Base-by-base conservation (phyloP, 257 asterid species). In the Nemophila menziesii region DNA sequence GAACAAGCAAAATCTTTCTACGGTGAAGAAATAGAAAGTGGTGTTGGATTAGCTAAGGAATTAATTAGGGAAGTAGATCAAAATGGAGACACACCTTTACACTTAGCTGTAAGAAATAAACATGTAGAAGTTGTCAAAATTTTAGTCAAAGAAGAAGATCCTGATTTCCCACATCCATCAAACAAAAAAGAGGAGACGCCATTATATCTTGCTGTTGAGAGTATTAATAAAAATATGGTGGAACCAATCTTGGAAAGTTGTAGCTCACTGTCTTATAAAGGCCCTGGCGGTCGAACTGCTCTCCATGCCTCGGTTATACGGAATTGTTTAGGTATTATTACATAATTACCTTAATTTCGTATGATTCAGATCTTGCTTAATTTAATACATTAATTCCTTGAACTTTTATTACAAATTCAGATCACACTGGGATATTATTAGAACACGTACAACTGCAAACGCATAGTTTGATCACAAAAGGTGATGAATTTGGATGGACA, bases 141-240 rank as follows among this genome's bases (percentile, higher is more conserved):
- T 5, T 37, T 55, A 44, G n/a, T 39, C n/a, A n/a, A n/a, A 2
- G 29, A 40, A 24, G 49, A 11, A 13, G 55, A 26, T 46, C 42
- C 42, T 17, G 54, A 24, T 0, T 23, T 2, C 7, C n/a, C 8
- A 3, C 2, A 42, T 8, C 14, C 12, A 14, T 14, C 22, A 3
- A 53, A 41, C 19, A 17, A 5, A 4, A 20, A 18, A 10, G 16
- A 13, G 4, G 47, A 46, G 23, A 55, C 47, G 15, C 54, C 61
- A 11, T 26, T 56, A 2, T 56, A 46, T 23, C 10, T 56, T 12
- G 62, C 55, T 8, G 55, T 10, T 2, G 62, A 56, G 40, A 46
- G 18, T 13, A 34, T 24, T 20, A 22, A 47, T 11, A 16, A 4
- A 15, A 43, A 16, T 8, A 14, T 41, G 18, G 55, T 40, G 29